phyloP scores from a whole-genome alignment of 805 yeast genomes.

The Maudiozyma saulgeensis region DNA sequence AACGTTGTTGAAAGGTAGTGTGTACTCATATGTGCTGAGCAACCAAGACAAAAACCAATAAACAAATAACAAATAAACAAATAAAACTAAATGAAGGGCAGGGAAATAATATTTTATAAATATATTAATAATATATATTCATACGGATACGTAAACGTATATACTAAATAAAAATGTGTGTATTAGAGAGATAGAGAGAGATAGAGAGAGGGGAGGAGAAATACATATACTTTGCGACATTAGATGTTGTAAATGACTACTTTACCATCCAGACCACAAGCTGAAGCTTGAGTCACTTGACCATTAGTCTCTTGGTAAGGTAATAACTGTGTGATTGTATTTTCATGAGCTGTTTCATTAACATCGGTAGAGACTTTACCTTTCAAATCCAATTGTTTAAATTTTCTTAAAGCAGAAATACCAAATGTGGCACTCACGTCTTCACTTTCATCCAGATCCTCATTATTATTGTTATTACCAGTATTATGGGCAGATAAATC shows the following conservation, averaged over 20 bases:
- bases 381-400: constrained; percentile 89
- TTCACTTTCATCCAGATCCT: constrained; percentile 39
- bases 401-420: constrained; percentile 82
- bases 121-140: neutral
- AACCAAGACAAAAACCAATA: neutral
- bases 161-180: too few species aligned
- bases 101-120: too few species aligned
- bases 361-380: constrained; percentile 55
- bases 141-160: neutral
- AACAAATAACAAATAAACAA: neutral
- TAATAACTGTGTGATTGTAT: constrained; percentile 66
- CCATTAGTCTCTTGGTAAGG: constrained; percentile 40
- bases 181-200: too few species aligned
- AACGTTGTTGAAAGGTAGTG: constrained; percentile 60
- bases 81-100: neutral
- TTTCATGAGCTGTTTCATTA: constrained; percentile 74
- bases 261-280: constrained; percentile 87
- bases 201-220: too few species aligned
- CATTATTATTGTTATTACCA: neutral
- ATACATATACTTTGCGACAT: neutral
- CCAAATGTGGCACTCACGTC: constrained; percentile 45
- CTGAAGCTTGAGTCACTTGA: constrained; percentile 50
- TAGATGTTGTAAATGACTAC: constrained; percentile 64
- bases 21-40: constrained; percentile 44
- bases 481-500: constrained; percentile 5